Base-by-base conservation (phyloP, 2,329 filamentous ascomycete genomes). In the Penicillium sp. region DNA sequence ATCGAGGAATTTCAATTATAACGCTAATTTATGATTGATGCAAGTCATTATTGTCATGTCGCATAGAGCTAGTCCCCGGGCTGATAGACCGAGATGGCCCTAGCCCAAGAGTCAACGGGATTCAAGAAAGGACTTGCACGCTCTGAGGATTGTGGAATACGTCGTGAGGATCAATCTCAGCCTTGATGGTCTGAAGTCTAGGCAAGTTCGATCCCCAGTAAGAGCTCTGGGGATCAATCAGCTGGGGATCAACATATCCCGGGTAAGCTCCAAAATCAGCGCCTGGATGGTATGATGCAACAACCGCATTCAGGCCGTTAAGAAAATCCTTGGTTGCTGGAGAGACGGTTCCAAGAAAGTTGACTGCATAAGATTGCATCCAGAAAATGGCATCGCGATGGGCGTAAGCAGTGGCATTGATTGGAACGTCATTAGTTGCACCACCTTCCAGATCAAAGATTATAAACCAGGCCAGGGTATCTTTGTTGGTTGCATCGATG, bases 301-400 rank as follows among this genome's bases (percentile, higher is more conserved):
- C 54, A 4, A 66, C 24, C 12, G 70, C 55, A 62, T 84, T 79
- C 42, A 87, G 71, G 6, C 77, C 78, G 15, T 74, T 69, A 36
- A 85, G 64, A 49, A 86, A 85, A 0, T 69, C 60, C 49, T 72
- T 76, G 2, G 79, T 82, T 12, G 69, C 72, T n/a, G 72, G 56
- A 1, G 72, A 74, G 13, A 85, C 57, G 0, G 58, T 63, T 1
- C 69, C 69, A 0, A 75, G 70, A 0, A 82, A 60, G 16, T 79
- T 81, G 42, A 86, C 63, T 8, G 76, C 81, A 62, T 86, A 87
- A 0, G 79, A 81, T 63, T 87, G 82, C 63, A 84, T 79, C 71
- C 84, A 85, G 69, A 86, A 80, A 38, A 86, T 60, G 57, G 82
- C 82, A 72, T 87, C 81, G 43, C 85, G 80, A 61, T 87, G 85